Evolutionary conservation across 1,284 basidiomycete species (phyloP).

Genomic region (Ustilago sp.): DNA sequence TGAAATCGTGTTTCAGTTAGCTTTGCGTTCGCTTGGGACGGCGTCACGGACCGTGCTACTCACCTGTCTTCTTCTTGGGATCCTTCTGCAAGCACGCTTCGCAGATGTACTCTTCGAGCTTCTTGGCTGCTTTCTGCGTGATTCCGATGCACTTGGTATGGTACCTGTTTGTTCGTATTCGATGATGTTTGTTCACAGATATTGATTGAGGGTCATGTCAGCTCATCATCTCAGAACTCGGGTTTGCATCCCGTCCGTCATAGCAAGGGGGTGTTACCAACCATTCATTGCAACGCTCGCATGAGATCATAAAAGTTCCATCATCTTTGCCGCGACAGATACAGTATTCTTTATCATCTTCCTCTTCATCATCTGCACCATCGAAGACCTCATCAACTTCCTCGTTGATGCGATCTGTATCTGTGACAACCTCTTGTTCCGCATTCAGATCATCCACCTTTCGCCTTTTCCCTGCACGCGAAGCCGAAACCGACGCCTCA

Average conservation of each 20-base stretch:
- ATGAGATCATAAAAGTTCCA: constrained; percentile 66
- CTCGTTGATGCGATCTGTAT: constrained; percentile 19
- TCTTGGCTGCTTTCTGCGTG: constrained; percentile 57
- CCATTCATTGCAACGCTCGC: constrained; percentile 65
- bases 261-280: constrained; percentile 34
- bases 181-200: not conserved
- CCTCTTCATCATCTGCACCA: constrained; percentile 22
- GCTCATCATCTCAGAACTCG: constrained; percentile 4
- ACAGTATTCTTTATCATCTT: constrained; percentile 59
- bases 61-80: constrained; percentile 27
- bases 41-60: constrained; percentile 22
- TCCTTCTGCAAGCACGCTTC: constrained; percentile 38
- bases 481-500: not conserved
- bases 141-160: constrained; percentile 65
- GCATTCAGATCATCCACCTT: constrained; percentile 28
- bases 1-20: not conserved
- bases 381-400: constrained; percentile 34
- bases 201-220: constrained; percentile 1
- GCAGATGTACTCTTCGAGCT: constrained; percentile 62
- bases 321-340: constrained; percentile 64
- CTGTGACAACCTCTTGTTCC: constrained; percentile 5
- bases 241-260: not conserved
- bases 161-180: constrained; percentile 42
- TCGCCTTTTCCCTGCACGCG: constrained; percentile 26
- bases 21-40: not conserved